Conservation (phyloP, 768 basidiomycete species). For the Lentinula sp. region DNA sequence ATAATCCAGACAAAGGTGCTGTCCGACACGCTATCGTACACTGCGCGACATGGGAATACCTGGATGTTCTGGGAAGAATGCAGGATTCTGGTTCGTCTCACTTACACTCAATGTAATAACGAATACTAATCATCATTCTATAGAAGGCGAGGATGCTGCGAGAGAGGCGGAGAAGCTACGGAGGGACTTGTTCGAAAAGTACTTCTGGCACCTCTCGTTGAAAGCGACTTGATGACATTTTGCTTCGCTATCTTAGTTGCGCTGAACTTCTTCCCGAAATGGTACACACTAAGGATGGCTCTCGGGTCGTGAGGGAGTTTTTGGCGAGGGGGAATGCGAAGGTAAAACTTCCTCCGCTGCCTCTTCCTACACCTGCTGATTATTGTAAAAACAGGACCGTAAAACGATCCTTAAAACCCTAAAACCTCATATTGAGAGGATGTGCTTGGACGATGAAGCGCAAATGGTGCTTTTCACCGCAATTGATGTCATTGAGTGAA, state of each 20-base stretch:
- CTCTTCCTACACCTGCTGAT: background rate
- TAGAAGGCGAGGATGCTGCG: constrained; percentile 27
- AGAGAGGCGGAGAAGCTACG: constrained; percentile 68
- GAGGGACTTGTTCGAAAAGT: constrained; percentile 80
- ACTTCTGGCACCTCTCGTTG: constrained; percentile 11
- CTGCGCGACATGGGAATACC: constrained; percentile 81
- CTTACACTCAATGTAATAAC: background rate
- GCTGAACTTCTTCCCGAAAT: constrained; percentile 86
- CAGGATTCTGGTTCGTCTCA: constrained; percentile 19
- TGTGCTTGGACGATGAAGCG: constrained; percentile 86
- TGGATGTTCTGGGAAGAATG: constrained; percentile 52
- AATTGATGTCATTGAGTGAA: constrained; percentile 84
- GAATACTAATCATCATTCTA: background rate
- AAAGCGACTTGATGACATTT: background rate
- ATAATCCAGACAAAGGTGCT: constrained; percentile 88
- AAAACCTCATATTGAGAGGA: constrained; percentile 84
- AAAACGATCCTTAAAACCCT: constrained; percentile 88
- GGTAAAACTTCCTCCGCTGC: constrained; percentile 26
- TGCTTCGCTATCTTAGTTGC: constrained; percentile 39
- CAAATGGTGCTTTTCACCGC: constrained; percentile 88
- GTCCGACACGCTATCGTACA: constrained; percentile 86
- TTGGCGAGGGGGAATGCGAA: constrained; percentile 81
- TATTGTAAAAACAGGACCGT: constrained; percentile 50
- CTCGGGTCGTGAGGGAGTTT: constrained; percentile 80
- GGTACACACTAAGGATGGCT: constrained; percentile 92